phyloP scores from a whole-genome alignment of 1,284 basidiomycete species.

The Porodaedalea pini region DNA sequence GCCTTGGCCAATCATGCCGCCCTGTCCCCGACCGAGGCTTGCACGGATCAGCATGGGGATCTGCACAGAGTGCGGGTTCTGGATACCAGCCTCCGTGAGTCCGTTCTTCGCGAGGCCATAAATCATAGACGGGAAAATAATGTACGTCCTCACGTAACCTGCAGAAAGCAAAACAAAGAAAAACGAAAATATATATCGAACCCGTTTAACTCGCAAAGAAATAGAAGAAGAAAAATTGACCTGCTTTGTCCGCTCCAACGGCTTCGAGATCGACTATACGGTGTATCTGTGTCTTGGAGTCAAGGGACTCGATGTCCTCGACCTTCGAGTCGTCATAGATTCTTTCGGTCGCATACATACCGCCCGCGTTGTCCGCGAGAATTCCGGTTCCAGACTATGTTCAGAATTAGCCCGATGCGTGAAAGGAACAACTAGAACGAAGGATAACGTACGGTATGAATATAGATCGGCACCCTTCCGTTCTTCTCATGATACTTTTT shows the following conservation, averaged over 20 bases:
- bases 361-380: constrained; percentile 35
- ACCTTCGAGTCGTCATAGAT: constrained; percentile 39
- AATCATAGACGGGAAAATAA: constrained; percentile 44
- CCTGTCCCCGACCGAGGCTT: constrained; percentile 37
- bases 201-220: too few relatives aligned
- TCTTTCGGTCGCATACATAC: constrained; percentile 29
- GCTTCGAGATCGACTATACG: constrained; percentile 38
- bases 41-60: constrained; percentile 38
- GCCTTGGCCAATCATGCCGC: constrained; percentile 43
- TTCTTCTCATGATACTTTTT: constrained; percentile 39
- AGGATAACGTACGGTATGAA: constrained; percentile 45
- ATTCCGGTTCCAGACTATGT: constrained; percentile 39
- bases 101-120: constrained; percentile 41
- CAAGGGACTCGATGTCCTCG: constrained; percentile 36
- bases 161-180: too few relatives aligned
- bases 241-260: constrained; percentile 35
- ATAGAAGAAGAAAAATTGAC: constrained; percentile 22
- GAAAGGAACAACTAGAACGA: not conserved
- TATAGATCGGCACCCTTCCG: constrained; percentile 43
- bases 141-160: constrained; percentile 44
- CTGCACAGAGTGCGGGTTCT: constrained; percentile 41
- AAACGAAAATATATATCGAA: not conserved
- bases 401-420: too few relatives aligned
- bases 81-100: constrained; percentile 40
- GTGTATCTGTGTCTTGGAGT: constrained; percentile 32